Conservation (phyloP, 2,329 filamentous ascomycete species). For the Sarocladium oryzae region DNA sequence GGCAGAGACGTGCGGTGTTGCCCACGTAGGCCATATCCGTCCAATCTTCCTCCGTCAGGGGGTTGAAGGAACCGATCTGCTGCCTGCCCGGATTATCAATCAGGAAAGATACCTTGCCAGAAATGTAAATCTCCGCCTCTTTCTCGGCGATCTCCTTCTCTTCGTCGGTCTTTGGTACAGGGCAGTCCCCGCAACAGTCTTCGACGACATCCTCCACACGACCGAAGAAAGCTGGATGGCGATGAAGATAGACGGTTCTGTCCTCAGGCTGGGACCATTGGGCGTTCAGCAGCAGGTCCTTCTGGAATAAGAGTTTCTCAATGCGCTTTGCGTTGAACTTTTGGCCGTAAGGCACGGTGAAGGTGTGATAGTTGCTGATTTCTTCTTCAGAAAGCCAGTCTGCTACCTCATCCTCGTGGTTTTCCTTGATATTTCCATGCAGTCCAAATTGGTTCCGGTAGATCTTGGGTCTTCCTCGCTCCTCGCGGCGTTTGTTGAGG, state of each 20-base stretch:
- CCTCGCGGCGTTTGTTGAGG: constrained; percentile 59
- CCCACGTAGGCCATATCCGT: constrained; percentile 88
- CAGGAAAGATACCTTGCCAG: constrained; percentile 66
- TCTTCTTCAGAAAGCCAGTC: constrained; percentile 77
- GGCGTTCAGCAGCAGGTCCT: constrained; percentile 75
- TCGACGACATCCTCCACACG: constrained; percentile 65
- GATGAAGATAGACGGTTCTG: constrained; percentile 69
- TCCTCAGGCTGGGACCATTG: constrained; percentile 79
- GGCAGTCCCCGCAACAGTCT: constrained; percentile 79
- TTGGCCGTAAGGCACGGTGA: constrained; percentile 62
- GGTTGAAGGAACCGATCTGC: constrained; percentile 65
- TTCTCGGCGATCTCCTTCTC: constrained; percentile 65
- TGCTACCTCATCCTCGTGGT: constrained; percentile 71
- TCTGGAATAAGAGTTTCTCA: constrained; percentile 74
- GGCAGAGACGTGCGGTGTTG: constrained; percentile 69
- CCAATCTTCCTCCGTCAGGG: constrained; percentile 76
- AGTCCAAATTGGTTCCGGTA: constrained; percentile 37
- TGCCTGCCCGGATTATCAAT: constrained; percentile 79
- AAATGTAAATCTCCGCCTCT: constrained; percentile 70
- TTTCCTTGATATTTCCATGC: constrained; percentile 68
- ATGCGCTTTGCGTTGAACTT: constrained; percentile 62
- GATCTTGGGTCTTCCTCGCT: constrained; percentile 61
- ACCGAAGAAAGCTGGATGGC: constrained; percentile 82
- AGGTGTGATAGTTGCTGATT: constrained; percentile 72
- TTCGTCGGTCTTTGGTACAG: constrained; percentile 59